Evolutionary conservation across 257 asterid species (phyloP).

Genomic region (Gentiana straminea): DNA sequence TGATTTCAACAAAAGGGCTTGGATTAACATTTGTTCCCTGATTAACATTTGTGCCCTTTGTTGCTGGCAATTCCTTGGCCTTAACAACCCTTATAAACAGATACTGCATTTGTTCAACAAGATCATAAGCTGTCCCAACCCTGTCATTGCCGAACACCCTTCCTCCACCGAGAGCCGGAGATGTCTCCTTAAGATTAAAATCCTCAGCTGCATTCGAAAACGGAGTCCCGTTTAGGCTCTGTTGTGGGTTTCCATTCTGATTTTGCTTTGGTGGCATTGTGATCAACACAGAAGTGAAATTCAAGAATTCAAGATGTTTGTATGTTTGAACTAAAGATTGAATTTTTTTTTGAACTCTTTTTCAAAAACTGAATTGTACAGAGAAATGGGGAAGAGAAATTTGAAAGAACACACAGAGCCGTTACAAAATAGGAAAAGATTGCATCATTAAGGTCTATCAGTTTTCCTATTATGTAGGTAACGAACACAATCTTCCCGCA

Average conservation of each 20-base stretch:
- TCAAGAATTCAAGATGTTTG: not conserved
- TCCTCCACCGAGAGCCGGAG: slow-evolving; percentile 81
- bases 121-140: slow-evolving; percentile 58
- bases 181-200: slow-evolving; percentile 62
- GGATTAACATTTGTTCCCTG: slow-evolving; percentile 26
- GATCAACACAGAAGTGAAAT: not conserved
- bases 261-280: slow-evolving; percentile 26
- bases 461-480: slow-evolving; percentile 4
- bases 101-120: slow-evolving; percentile 90
- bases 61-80: slow-evolving; percentile 43
- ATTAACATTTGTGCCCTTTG: slow-evolving; percentile 19
- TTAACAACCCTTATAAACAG: slow-evolving; percentile 56
- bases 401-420: slow-evolving; percentile 20
- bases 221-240: slow-evolving; percentile 17
- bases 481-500: not conserved
- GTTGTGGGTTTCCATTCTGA: slow-evolving; percentile 21
- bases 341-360: not conserved
- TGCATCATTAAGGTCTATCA: not conserved
- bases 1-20: slow-evolving; percentile 57
- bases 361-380: not conserved
- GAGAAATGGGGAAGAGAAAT: slow-evolving; percentile 12
- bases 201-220: slow-evolving; percentile 31
- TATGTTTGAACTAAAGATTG: not conserved
- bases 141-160: slow-evolving; percentile 48
- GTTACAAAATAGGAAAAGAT: slow-evolving; percentile 19